Evolutionary conservation across 2,329 filamentous ascomycete species (phyloP).

Genomic region (Hawksworthiomyces lignivorus): DNA sequence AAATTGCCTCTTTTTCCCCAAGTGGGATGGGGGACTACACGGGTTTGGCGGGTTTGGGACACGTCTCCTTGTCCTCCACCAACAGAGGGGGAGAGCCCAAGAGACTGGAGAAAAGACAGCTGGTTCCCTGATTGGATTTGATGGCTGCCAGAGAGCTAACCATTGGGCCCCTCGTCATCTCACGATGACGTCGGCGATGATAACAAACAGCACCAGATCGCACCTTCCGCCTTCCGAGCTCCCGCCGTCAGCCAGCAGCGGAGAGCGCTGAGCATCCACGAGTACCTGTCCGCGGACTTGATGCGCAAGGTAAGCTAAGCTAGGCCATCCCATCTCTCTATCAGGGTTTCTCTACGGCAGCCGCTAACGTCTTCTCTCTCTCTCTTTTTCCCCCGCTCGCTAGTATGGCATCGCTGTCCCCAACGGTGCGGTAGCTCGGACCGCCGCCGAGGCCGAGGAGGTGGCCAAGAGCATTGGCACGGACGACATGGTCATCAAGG

Average conservation of each 20-base stretch:
- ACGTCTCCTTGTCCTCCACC: not conserved
- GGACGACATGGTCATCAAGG: conserved; percentile 99
- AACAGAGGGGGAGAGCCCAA: not conserved
- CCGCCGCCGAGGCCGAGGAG: conserved; percentile 78
- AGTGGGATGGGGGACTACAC: no score
- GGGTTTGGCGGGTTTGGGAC: not conserved
- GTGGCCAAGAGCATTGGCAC: conserved; percentile 85
- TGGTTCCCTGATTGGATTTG: no score
- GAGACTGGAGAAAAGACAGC: no score
- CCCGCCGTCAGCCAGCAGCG: conserved; percentile 62
- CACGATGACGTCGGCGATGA: not conserved
- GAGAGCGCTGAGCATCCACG: conserved; percentile 91
- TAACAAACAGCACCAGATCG: conserved; percentile 27
- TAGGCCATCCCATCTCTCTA: no score
- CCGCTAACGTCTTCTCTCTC: not conserved
- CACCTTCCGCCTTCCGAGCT: conserved; percentile 42
- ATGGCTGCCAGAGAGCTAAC: no score
- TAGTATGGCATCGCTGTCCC: conserved; percentile 95
- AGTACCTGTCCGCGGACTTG: conserved; percentile 92
- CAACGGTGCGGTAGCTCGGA: conserved; percentile 78
- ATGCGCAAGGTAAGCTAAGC: conserved; percentile 56
- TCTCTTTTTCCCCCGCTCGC: not conserved
- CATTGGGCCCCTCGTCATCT: no score
- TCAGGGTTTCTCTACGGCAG: no score
- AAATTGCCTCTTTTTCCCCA: no score